Evolutionary conservation across 179 eudicot genomes (phyloP).

Genomic region (Carnegiea gigantea): DNA sequence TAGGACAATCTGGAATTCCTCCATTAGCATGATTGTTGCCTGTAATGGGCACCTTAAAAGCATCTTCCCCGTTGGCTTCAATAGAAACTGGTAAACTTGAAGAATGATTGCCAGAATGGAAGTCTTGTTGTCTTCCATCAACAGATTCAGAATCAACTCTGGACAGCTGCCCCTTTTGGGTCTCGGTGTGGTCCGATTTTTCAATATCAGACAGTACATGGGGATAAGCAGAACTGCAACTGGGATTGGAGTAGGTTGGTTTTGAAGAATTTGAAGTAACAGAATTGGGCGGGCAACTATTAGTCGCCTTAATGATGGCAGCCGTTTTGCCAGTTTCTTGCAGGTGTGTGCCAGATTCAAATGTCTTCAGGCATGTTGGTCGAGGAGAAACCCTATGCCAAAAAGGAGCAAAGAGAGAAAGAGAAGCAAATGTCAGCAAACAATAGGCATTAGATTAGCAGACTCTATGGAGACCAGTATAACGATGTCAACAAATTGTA

Average conservation of each 20-base stretch:
- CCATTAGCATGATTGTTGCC: neutral
- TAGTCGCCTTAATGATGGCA: slow-evolving; percentile 15
- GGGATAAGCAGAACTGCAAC: slow-evolving; percentile 11
- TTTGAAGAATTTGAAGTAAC: slow-evolving; percentile 24
- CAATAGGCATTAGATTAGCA: neutral
- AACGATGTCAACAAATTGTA: neutral
- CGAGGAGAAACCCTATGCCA: slow-evolving; percentile 57
- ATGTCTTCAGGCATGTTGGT: slow-evolving; percentile 46
- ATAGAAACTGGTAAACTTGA: slow-evolving; percentile 26
- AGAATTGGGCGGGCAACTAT: slow-evolving; percentile 17
- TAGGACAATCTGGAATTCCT: slow-evolving; percentile 3
- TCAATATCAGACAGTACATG: slow-evolving; percentile 9
- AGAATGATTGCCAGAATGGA: slow-evolving; percentile 19
- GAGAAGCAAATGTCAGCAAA: slow-evolving; percentile 8
- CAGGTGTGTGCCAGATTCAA: slow-evolving; percentile 33
- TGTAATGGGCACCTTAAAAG: neutral
- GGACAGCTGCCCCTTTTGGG: slow-evolving; percentile 26
- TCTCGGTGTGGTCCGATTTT: slow-evolving; percentile 15
- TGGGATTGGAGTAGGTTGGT: neutral
- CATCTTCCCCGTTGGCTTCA: slow-evolving; percentile 24
- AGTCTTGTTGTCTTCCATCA: slow-evolving; percentile 16
- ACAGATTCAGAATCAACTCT: slow-evolving; percentile 14
- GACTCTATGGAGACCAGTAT: neutral
- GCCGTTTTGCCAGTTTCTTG: slow-evolving; percentile 24
- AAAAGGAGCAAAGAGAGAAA: neutral